phyloP scores from a whole-genome alignment of 768 basidiomycete genomes.

The Trametes maxima region DNA sequence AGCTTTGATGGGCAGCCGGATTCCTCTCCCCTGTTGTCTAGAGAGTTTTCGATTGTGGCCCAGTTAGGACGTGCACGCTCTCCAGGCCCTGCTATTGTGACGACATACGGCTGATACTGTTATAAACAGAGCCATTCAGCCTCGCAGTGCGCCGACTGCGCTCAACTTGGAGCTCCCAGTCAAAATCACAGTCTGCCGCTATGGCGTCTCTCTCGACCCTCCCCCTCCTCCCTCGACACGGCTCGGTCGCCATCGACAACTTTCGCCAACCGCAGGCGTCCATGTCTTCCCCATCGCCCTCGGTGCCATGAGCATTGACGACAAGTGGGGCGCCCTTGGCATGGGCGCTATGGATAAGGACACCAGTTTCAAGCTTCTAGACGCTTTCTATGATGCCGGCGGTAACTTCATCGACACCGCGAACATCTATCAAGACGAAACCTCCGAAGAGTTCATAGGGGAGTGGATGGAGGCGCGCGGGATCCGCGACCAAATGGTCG shows the following conservation, averaged over 20 bases:
- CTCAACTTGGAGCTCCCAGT: too few species aligned
- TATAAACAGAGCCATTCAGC: too few species aligned
- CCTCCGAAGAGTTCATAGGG: slow-evolving; percentile 44
- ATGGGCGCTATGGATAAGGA: slow-evolving; percentile 41
- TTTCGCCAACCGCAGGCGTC: slow-evolving; percentile 32
- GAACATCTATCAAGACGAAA: slow-evolving; percentile 39
- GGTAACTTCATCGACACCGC: slow-evolving; percentile 41
- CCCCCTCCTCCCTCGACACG: slow-evolving; percentile 26
- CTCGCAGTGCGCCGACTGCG: too few species aligned
- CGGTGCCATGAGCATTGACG: slow-evolving; percentile 43
- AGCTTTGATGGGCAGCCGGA: too few species aligned
- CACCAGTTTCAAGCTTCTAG: slow-evolving; percentile 38
- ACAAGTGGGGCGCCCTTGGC: slow-evolving; percentile 34
- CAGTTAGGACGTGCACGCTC: too few species aligned
- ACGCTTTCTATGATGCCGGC: slow-evolving; percentile 19
- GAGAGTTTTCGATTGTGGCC: too few species aligned
- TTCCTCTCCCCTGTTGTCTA: too few species aligned
- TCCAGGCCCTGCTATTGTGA: too few species aligned
- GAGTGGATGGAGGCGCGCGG: slow-evolving; percentile 48
- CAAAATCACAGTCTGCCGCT: too few species aligned
- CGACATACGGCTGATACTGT: too few species aligned
- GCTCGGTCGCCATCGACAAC: slow-evolving; percentile 35
- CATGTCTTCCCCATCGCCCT: slow-evolving; percentile 36
- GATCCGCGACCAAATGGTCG: slow-evolving; percentile 46
- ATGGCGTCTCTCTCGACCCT: not conserved